phyloP scores from a whole-genome alignment of 768 basidiomycete species.

The Termitomyces sp. region DNA sequence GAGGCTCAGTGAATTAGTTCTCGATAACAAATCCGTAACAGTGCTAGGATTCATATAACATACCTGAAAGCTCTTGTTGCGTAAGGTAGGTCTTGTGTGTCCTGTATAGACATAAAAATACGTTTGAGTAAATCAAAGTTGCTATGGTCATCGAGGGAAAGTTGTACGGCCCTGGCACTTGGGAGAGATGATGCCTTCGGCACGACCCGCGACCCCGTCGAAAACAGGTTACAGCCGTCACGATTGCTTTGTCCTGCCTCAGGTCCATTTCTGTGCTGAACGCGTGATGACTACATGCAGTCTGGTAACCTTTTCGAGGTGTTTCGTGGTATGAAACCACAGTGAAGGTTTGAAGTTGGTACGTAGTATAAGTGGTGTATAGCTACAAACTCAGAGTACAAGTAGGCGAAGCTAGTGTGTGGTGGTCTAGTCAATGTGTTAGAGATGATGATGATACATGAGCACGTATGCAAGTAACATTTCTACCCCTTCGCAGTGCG shows the following conservation, averaged over 20 bases:
- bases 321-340: no score
- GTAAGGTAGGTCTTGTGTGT: not conserved
- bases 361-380: not conserved
- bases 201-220: not conserved
- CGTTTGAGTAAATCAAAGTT: no score
- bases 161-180: not conserved
- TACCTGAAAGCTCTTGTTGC: not conserved
- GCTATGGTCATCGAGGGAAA: no score
- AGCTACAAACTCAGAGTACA: no score
- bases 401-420: not conserved
- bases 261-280: not conserved
- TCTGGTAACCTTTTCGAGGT: not conserved
- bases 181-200: not conserved
- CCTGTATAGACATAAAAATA: not conserved
- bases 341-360: not conserved
- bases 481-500: not conserved
- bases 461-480: not conserved
- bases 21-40: not conserved
- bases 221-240: not conserved
- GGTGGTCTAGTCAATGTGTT: not conserved
- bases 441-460: not conserved
- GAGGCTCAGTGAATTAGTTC: no score
- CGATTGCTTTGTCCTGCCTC: not conserved
- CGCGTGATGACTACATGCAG: not conserved
- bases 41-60: not conserved